Evolutionary conservation across 176 grass and related monocot genomes (phyloP), one percentile per base, ranked within the genome.

Genomic region (Aegilops bicornis): DNA sequence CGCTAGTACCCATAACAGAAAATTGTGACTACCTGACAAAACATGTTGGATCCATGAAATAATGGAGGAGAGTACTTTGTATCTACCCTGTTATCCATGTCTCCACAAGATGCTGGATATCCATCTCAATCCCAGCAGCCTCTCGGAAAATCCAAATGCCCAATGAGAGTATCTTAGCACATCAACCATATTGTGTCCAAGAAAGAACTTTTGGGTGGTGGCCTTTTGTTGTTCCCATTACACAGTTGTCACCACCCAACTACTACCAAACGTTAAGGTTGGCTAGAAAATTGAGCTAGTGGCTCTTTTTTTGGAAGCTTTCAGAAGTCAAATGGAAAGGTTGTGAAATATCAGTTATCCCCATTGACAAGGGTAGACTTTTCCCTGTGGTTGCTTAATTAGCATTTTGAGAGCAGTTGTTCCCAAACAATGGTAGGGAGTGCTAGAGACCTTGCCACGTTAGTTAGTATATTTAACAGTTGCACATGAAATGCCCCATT

Each of bases 211-310:
- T 78, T 85, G 50, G 66, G 64, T 62, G 37, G 70, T 59, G 85
- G 63, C 65, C 54, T 29, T 71, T 87, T 63, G 76, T 70, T 88
- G 50, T 71, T 88, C 69, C 47, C 52, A 42, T 71, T 65, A 43
- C 64, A 56, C 50, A 81, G 37, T 88, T 91, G 89, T 81, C 36
- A 80, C 62, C 82, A 81, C 82, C 30, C 85, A 91, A 62, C 81
- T 35, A 50, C 81, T 25, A 64, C 70, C 60, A 70, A 39, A 43
- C 77, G 52, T 14, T 84, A 90, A 73, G 32, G 22, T 35, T 30
- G 64, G 39, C 32, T 72, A 85, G 22, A 71, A 85, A 77, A 58
- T 16, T 42, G 23, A 13, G 32, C 81, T 81, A 52, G 62, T 50
- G 70, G 76, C 10, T 64, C 1, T 25, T 39, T 30, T 82, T 70